These are phyloP conservation scores for Blastocystis sp. DNA, from an alignment of 352 stramenopile species.

Conservation along the genomic window DNA sequence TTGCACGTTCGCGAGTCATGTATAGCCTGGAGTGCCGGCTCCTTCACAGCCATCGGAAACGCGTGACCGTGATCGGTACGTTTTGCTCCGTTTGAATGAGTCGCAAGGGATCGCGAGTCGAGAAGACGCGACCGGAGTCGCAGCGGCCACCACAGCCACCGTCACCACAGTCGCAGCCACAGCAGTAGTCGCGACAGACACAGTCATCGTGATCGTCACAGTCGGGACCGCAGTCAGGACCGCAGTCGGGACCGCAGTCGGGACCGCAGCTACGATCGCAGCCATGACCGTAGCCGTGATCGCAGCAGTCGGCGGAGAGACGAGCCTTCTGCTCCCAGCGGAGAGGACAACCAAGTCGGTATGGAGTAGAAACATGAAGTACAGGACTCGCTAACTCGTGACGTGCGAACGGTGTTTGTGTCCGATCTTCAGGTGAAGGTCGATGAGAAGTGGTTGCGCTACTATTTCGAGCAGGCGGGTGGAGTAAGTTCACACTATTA, in stretches of 20 bases:
- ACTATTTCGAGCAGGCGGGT: slow-evolving; percentile 53
- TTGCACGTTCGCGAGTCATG: neutral
- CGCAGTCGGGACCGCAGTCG: neutral
- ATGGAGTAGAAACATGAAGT: neutral
- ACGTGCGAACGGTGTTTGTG: slow-evolving; percentile 50
- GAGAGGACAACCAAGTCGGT: neutral
- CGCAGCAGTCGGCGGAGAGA: neutral
- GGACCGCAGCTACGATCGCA: neutral
- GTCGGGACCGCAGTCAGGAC: neutral
- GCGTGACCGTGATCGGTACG: neutral
- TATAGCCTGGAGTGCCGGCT: neutral
- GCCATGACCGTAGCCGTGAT: neutral
- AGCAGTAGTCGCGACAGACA: neutral
- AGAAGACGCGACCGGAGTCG: neutral
- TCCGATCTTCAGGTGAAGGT: slow-evolving; percentile 50
- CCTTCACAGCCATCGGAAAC: neutral
- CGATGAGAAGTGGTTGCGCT: slow-evolving; percentile 49
- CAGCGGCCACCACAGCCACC: neutral
- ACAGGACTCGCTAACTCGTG: slow-evolving; percentile 41
- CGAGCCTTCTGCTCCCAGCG: neutral
- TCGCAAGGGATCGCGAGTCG: neutral
- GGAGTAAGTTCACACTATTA: neutral
- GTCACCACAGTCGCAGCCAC: neutral
- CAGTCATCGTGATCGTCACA: neutral
- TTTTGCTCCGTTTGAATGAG: neutral